Base-by-base conservation (phyloP, 208 protist genomes). In the Porcisia deanei region DNA sequence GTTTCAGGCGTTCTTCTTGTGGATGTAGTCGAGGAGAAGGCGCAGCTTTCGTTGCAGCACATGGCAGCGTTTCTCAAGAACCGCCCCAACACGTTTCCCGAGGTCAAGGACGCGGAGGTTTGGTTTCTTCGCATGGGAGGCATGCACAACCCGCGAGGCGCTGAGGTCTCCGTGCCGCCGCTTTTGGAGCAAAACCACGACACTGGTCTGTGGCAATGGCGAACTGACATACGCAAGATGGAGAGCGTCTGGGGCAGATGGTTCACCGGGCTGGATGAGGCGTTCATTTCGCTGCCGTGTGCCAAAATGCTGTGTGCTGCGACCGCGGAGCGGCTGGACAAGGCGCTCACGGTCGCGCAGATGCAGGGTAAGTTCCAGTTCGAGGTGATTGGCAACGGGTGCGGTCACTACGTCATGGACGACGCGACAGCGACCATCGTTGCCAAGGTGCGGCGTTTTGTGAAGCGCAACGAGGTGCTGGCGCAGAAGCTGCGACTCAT, bases 311-410 rank as follows among this genome's bases (percentile, higher is more conserved):
- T 98, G 10, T 92, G 96, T 52, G 71, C 97, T 14, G 94, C 95
- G 4, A 93, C 87, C 37, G 83, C 91, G 30, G 95, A 98, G 71
- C 86, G 93, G 3, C 85, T 98, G 34, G 96, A 98, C 85, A 96
- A 80, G 58, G 83, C 84, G 54, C 83, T 98, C 76, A 97, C 89
- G 14, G 86, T 98, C 39, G 96, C 94, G 12, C 94, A 98, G 76
- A 98, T 98, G 96, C 96, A 98, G 77, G 96, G 96, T 20, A 96
- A 97, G 77, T 98, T 98, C 80, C 96, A 98, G 87, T 86, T 98
- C 52, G 91, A 97, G 79, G 72, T 98, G 4, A 85, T 98, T 30
- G 87, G 90, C 18, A 90, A 89, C 53, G 80, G 85, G 22, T 95
- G 90, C 71, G 96, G 96, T 9, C 96, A 98, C 75, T 94, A 95